phyloP scores from a whole-genome alignment of 1,284 basidiomycete species.

The Tilletiopsis washingtonensis region DNA sequence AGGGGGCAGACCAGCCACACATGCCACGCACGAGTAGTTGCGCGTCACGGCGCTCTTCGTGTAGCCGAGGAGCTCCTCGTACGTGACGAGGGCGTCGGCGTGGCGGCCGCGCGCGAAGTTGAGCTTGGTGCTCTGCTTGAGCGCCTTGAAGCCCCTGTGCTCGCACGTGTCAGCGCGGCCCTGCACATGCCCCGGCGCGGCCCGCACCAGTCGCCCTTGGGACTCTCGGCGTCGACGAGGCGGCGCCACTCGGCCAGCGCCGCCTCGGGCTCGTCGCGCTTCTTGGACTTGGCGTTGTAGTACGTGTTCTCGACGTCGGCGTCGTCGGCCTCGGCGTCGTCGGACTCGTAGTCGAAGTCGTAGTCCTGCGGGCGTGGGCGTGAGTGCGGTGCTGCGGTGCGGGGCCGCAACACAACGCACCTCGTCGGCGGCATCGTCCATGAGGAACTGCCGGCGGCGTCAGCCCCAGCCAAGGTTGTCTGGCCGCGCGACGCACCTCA shows the following conservation, averaged over 20 bases:
- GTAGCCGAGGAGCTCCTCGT: constrained; percentile 75
- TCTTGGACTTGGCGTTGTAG: constrained; percentile 92
- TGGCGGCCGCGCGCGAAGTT: constrained; percentile 73
- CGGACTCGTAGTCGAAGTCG: constrained; percentile 77
- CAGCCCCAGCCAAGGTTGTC: not conserved
- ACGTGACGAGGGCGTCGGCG: constrained; percentile 74
- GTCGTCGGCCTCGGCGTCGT: constrained; percentile 60
- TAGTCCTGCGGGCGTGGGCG: constrained; percentile 62
- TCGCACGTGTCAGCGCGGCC: not conserved
- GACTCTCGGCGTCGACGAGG: constrained; percentile 69
- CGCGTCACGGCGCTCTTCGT: constrained; percentile 52
- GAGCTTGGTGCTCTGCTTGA: constrained; percentile 95
- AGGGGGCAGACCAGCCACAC: not conserved
- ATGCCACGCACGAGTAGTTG: constrained; percentile 23
- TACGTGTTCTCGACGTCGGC: constrained; percentile 97
- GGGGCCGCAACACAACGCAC: constrained; percentile 2
- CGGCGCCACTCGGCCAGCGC: constrained; percentile 77
- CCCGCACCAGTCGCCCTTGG: constrained; percentile 66
- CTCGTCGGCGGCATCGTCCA: constrained; percentile 46
- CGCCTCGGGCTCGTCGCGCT: constrained; percentile 80
- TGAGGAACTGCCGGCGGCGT: constrained; percentile 28
- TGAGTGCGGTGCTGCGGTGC: not conserved
- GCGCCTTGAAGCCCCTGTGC: constrained; percentile 85
- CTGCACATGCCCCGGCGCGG: not conserved
- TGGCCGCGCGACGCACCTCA: not conserved